A percentile compares a stretch with the other conserved stretches of the same genome.
Evolutionary conservation across 192 early-diverging fungal species (phyloP).

Genomic region (Lobosporangium transversale): DNA sequence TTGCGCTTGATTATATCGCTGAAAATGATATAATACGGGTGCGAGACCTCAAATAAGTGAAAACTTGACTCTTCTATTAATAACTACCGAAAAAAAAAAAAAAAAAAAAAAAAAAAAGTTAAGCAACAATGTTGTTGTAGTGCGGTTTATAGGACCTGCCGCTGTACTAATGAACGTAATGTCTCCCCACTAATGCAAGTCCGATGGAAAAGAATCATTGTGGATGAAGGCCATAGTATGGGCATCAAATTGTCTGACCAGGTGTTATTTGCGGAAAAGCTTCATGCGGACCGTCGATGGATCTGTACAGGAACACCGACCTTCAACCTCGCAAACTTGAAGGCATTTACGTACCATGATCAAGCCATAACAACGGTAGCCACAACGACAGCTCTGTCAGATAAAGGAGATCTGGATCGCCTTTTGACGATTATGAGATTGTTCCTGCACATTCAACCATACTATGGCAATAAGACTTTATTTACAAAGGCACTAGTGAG

Average conservation of each 20-base stretch:
- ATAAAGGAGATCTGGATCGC: constrained; percentile 60
- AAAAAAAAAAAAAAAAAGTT: no score
- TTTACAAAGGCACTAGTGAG: constrained; percentile 63
- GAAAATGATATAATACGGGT: background rate
- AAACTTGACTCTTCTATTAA: background rate
- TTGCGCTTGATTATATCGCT: background rate
- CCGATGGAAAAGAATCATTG: constrained; percentile 82
- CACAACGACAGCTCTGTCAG: constrained; percentile 29
- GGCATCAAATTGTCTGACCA: constrained; percentile 57
- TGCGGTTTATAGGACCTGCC: constrained; percentile 39
- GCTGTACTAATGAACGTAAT: constrained; percentile 18
- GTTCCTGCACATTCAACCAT: constrained; percentile 73
- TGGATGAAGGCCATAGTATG: constrained; percentile 87
- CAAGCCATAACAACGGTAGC: background rate
- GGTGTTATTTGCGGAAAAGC: constrained; percentile 62
- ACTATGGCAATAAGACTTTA: constrained; percentile 52
- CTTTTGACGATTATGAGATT: constrained; percentile 66
- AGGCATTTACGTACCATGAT: background rate
- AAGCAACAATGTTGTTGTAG: constrained; percentile 5
- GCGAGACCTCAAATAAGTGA: background rate
- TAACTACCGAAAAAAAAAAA: no score
- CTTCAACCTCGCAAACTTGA: constrained; percentile 66
- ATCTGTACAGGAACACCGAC: constrained; percentile 80
- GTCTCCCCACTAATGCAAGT: constrained; percentile 76
- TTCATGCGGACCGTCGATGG: constrained; percentile 72